Base-by-base conservation (phyloP, 2,329 filamentous ascomycete genomes). In the Didymellaceae sp. region DNA sequence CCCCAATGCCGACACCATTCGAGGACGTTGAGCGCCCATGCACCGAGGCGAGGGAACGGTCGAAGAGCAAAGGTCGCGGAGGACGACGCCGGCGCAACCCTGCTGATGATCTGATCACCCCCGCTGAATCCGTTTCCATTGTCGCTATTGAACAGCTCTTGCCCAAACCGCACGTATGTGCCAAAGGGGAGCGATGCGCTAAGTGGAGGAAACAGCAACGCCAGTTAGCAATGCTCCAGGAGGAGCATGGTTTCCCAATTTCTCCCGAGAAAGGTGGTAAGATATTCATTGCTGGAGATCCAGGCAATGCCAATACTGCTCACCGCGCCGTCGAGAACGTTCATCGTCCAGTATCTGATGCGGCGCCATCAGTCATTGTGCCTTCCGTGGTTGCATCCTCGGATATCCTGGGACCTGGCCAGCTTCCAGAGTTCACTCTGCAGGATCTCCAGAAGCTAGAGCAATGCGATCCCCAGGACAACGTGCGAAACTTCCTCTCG, bases 141-240 rank as follows among this genome's bases (percentile, higher is more conserved):
- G 91, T 96, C 25, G 91, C 89, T 21, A 96, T 96, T 57, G 91
- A 96, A 75, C 90, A 96, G 72, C 78, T 94, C 45, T 82, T 96
- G 45, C 91, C 91, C 5, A 92, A 90, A 75, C 84, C 87, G 13
- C 92, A 96, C 74, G 82, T 82, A 48, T 97, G 92, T 75, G 85
- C 85, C 35, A 96, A 95, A 72, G 92, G 92, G 35, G 89, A 94
- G 72, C 86, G 88, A 61, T 96, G 92, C 74, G 80, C 84, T 39
- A 95, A 91, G 71, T 96, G 84, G 82, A 84, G 82, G 71, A 90
- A 87, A 70, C 88, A 93, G 67, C 89, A 96, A 72, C 83, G 86
- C 25, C 82, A 90, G 71, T 83, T 96, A 38, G 84, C 88, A 33
- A 83, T 85, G 20, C 86, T 96, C 63, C 85, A 87, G 64, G 84